Evolutionary conservation across 176 grass and related monocot genomes (phyloP).

Genomic region (Neostapfia colusana): DNA sequence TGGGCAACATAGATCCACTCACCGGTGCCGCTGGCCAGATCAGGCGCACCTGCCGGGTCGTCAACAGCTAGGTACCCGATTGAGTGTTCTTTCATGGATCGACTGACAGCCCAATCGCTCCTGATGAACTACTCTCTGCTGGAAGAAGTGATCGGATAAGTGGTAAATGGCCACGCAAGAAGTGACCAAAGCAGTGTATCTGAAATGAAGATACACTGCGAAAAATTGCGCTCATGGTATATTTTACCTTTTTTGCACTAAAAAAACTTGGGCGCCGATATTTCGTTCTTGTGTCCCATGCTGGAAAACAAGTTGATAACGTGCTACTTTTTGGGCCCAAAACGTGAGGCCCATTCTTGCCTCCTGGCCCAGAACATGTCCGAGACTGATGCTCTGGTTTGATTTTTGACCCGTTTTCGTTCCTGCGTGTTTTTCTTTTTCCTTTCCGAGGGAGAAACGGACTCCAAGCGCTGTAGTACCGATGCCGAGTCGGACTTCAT

Average conservation of each 20-base stretch:
- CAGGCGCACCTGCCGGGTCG: slow-evolving; percentile 60
- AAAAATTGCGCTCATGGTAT: neutral
- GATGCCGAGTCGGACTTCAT: no score
- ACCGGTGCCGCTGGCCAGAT: slow-evolving; percentile 51
- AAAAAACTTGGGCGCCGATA: neutral
- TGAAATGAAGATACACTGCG: neutral
- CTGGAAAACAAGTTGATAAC: no score
- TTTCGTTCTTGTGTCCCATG: neutral
- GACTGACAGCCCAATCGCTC: neutral
- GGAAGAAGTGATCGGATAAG: neutral
- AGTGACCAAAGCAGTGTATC: neutral
- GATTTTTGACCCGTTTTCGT: no score
- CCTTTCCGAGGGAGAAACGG: no score
- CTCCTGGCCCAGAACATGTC: no score
- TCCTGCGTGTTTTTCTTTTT: no score
- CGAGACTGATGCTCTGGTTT: no score
- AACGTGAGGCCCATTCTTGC: no score
- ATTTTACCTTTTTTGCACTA: neutral
- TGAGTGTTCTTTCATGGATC: neutral
- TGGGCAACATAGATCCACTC: slow-evolving; percentile 51
- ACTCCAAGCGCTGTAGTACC: no score
- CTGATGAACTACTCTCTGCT: neutral
- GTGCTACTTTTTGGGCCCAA: no score
- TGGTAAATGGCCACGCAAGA: neutral
- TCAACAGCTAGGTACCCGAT: slow-evolving; percentile 12